These are phyloP conservation scores for Phytophthora ohioensis DNA, from an alignment of 352 stramenopile genomes.

Conservation along the genomic window DNA sequence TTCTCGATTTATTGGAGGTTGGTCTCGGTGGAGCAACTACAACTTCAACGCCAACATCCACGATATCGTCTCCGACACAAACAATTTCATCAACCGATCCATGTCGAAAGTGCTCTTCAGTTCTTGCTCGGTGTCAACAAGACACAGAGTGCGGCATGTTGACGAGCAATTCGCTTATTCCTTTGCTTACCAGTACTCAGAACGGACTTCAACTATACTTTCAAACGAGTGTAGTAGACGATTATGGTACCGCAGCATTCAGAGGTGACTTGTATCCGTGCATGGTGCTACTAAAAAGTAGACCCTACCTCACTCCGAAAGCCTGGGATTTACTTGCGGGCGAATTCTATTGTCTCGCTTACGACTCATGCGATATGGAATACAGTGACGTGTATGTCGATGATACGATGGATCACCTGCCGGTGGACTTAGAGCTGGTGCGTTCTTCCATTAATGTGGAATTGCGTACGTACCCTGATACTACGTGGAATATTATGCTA, in stretches of 20 bases:
- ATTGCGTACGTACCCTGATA: slow-evolving; percentile 10
- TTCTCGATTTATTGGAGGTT: slow-evolving; percentile 16
- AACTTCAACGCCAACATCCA: not conserved
- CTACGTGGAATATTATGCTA: slow-evolving; percentile 1
- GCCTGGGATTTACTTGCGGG: slow-evolving; percentile 20
- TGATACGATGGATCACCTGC: not conserved
- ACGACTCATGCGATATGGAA: slow-evolving; percentile 15
- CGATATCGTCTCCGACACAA: not conserved
- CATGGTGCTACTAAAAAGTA: not conserved
- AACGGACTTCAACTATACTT: not conserved
- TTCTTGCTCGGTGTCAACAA: slow-evolving; percentile 9
- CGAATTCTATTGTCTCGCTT: slow-evolving; percentile 20
- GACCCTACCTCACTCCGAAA: not conserved
- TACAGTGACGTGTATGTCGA: slow-evolving; percentile 16
- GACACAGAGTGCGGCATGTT: slow-evolving; percentile 8
- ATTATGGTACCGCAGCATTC: slow-evolving; percentile 6
- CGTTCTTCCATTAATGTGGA: slow-evolving; percentile 2
- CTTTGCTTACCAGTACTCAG: not conserved
- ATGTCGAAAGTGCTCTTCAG: slow-evolving; percentile 13
- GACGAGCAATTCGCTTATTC: not conserved
- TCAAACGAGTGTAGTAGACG: not conserved
- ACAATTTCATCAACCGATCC: not conserved
- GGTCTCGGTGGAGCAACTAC: slow-evolving; percentile 2
- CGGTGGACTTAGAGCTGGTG: not conserved
- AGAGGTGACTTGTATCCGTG: slow-evolving; percentile 7